A percentile compares a stretch with the other conserved stretches of the same genome.
These are phyloP conservation scores for Ceratocystis cacaofunesta DNA, from an alignment of 2,329 filamentous ascomycete genomes.

Conservation along the genomic window DNA sequence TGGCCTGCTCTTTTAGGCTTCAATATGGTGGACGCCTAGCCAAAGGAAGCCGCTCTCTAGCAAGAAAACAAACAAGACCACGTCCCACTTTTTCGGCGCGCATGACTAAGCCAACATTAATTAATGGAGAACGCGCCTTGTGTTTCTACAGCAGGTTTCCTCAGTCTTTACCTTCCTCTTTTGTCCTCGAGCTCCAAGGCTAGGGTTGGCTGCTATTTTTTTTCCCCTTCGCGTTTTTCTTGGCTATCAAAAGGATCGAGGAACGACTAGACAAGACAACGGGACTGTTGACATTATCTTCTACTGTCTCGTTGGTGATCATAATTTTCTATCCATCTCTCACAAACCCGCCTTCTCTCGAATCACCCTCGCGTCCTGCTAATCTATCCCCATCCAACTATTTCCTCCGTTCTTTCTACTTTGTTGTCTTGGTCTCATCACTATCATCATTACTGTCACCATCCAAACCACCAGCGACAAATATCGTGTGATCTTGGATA, in stretches of 20 bases:
- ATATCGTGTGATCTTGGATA: slow-evolving; percentile 5
- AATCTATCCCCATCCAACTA: neutral
- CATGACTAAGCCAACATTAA: neutral
- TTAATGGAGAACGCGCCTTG: neutral
- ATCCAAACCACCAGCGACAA: neutral
- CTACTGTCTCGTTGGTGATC: neutral
- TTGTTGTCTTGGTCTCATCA: too few species aligned
- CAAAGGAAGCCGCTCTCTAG: neutral
- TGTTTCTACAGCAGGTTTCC: neutral
- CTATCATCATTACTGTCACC: neutral
- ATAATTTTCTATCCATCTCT: neutral
- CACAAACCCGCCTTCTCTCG: neutral
- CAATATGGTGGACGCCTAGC: neutral
- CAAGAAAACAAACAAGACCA: neutral
- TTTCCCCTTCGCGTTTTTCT: slow-evolving; percentile 16
- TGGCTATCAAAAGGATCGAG: neutral
- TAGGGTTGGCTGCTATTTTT: neutral
- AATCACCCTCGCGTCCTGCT: neutral
- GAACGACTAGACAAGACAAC: neutral
- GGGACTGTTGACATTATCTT: neutral
- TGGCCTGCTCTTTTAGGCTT: neutral
- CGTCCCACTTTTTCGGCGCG: neutral
- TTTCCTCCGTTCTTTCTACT: neutral
- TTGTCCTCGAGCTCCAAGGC: neutral
- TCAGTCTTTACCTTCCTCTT: too few species aligned